Conservation (phyloP, 495 filamentous ascomycete genomes). For the Bacidia rubella region DNA sequence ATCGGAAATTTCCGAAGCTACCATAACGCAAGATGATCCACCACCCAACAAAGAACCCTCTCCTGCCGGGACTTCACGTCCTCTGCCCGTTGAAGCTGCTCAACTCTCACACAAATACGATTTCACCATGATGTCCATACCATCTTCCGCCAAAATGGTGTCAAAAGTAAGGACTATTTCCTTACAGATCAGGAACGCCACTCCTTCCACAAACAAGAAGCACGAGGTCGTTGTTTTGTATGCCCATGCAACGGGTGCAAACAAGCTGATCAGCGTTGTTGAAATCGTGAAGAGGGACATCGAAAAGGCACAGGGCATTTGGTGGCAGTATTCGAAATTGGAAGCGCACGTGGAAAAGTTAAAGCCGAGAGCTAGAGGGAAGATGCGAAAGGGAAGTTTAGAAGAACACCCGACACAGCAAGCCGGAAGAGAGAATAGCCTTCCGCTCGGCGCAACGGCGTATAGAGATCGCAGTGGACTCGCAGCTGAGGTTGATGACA, state of each 20-base stretch:
- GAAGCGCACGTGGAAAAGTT: neutral
- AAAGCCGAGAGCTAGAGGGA: neutral
- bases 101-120: constrained; percentile 8
- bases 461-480: neutral
- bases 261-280: constrained; percentile 49
- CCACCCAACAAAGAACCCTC: neutral
- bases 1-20: too few relatives aligned
- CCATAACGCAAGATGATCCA: neutral
- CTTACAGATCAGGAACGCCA: constrained; percentile 21
- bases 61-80: neutral
- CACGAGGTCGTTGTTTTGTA: constrained; percentile 31
- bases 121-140: constrained; percentile 24
- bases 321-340: constrained; percentile 44
- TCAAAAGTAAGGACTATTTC: constrained; percentile 31
- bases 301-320: constrained; percentile 33
- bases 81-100: constrained; percentile 5
- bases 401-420: neutral
- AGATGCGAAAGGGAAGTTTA: neutral
- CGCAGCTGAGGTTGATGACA: constrained; percentile 6
- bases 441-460: too few relatives aligned
- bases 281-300: constrained; percentile 53
- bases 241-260: constrained; percentile 36
- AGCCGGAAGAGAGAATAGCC: too few relatives aligned
- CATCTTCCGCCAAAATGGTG: constrained; percentile 41
- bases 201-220: constrained; percentile 14